Evolutionary conservation across 768 basidiomycete genomes (phyloP).

Genomic region (Artomyces pyxidatus): DNA sequence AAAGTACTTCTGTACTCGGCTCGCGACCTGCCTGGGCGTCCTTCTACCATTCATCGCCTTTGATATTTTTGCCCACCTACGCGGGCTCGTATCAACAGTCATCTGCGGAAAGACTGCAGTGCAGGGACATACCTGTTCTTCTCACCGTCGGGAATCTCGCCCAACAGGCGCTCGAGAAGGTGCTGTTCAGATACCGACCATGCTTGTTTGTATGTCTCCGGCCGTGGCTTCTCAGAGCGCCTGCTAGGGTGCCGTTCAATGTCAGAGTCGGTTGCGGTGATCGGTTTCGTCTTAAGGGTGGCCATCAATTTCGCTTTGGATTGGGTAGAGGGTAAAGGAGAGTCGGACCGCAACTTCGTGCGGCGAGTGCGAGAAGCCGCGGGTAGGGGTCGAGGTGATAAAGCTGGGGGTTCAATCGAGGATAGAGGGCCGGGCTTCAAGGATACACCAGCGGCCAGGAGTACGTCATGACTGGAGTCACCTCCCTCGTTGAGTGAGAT

Average conservation of each 20-base stretch:
- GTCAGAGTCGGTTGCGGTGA: background rate
- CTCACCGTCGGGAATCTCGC: slow-evolving; percentile 71
- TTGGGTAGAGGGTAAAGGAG: background rate
- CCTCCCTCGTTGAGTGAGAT: slow-evolving; percentile 30
- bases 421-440: no score
- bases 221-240: slow-evolving; percentile 31
- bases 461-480: background rate
- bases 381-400: background rate
- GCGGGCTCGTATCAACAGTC: slow-evolving; percentile 5
- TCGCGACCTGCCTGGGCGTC: slow-evolving; percentile 81
- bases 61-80: slow-evolving; percentile 76
- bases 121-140: slow-evolving; percentile 50
- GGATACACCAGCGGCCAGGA: no score
- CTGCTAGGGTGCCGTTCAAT: background rate
- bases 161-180: slow-evolving; percentile 62
- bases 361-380: background rate
- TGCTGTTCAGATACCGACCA: slow-evolving; percentile 77
- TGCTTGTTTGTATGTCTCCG: slow-evolving; percentile 77
- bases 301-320: background rate
- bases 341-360: no score
- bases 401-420: slow-evolving; percentile 6
- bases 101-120: background rate
- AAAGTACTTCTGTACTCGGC: slow-evolving; percentile 83
- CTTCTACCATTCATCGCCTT: slow-evolving; percentile 69
- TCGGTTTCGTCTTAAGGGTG: background rate